Conservation (phyloP, 73 alveolate species). For the Loxodes magnus region DNA sequence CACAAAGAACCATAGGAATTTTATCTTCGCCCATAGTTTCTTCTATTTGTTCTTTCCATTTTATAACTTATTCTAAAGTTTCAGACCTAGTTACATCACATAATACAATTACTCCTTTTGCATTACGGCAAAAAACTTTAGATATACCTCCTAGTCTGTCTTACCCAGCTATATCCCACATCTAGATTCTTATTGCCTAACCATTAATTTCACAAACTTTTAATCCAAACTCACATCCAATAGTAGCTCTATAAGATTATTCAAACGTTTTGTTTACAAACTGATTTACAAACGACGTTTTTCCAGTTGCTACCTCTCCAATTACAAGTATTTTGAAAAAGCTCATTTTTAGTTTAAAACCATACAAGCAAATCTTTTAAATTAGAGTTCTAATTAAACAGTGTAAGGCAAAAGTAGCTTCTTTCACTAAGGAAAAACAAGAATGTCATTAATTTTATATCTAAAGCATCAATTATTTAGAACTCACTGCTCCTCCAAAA, state of each 20-base stretch:
- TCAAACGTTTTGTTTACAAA: constrained; percentile 39
- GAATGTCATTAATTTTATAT: too few relatives aligned
- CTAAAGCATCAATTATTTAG: too few relatives aligned
- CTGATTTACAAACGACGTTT: constrained; percentile 33
- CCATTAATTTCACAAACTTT: constrained; percentile 38
- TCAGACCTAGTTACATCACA: constrained; percentile 28
- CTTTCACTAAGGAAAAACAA: too few relatives aligned
- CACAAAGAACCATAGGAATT: constrained; percentile 34
- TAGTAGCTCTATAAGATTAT: constrained; percentile 35
- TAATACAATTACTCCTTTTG: constrained; percentile 53
- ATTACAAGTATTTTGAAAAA: constrained; percentile 23
- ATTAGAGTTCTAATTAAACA: too few relatives aligned
- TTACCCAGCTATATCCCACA: constrained; percentile 78
- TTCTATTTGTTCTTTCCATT: constrained; percentile 34
- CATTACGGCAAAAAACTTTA: constrained; percentile 58
- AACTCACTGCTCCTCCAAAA: too few relatives aligned
- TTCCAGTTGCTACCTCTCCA: constrained; percentile 30
- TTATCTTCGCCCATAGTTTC: not conserved
- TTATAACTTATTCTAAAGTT: constrained; percentile 15
- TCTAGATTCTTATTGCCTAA: constrained; percentile 27
- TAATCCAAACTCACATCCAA: constrained; percentile 47
- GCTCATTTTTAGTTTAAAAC: not conserved
- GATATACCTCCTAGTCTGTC: constrained; percentile 55
- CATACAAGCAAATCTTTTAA: not conserved
- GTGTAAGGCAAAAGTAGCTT: too few relatives aligned